Conservation (phyloP, 495 filamentous ascomycete genomes). For the Daldinia childiae region DNA sequence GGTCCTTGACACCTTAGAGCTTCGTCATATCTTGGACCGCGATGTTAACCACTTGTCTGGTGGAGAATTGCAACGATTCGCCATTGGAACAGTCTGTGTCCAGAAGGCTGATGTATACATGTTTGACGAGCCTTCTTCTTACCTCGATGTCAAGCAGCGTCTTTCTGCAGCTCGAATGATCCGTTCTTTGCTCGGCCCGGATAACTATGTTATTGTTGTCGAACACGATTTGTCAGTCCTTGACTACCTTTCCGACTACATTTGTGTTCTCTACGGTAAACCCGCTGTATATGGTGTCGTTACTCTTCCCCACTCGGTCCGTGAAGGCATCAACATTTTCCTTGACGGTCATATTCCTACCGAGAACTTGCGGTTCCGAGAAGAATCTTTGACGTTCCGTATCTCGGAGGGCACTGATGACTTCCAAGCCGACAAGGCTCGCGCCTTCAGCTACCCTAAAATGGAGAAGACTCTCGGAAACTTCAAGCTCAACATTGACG, state of each 20-base stretch:
- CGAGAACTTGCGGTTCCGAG: slow-evolving; percentile 97
- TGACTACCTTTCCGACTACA: slow-evolving; percentile 97
- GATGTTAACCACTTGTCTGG: slow-evolving; percentile 90
- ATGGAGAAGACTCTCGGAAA: slow-evolving; percentile 95
- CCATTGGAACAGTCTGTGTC: slow-evolving; percentile 93
- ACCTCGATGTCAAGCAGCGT: slow-evolving; percentile 94
- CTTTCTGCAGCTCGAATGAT: slow-evolving; percentile 91
- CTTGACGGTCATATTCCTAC: slow-evolving; percentile 97
- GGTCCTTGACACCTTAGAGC: slow-evolving; percentile 85
- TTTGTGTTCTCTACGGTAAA: slow-evolving; percentile 94
- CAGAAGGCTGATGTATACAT: slow-evolving; percentile 99
- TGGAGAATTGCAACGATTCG: slow-evolving; percentile 97
- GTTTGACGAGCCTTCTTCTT: slow-evolving; percentile 99
- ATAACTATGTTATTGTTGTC: slow-evolving; percentile 97
- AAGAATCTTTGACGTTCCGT: slow-evolving; percentile 96
- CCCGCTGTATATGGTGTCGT: slow-evolving; percentile 98
- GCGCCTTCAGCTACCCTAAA: slow-evolving; percentile 82
- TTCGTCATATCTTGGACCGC: slow-evolving; percentile 85
- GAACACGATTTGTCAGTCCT: slow-evolving; percentile 98
- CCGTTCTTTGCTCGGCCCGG: slow-evolving; percentile 82
- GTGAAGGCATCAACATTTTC: slow-evolving; percentile 99
- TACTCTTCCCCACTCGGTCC: slow-evolving; percentile 93
- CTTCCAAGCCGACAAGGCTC: slow-evolving; percentile 83
- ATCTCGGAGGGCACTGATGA: slow-evolving; percentile 93
- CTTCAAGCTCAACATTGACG: slow-evolving; percentile 85